These are phyloP conservation scores for Tolypocladium endophyticum DNA, from an alignment of 2,329 filamentous ascomycete genomes.

Conservation along the genomic window DNA sequence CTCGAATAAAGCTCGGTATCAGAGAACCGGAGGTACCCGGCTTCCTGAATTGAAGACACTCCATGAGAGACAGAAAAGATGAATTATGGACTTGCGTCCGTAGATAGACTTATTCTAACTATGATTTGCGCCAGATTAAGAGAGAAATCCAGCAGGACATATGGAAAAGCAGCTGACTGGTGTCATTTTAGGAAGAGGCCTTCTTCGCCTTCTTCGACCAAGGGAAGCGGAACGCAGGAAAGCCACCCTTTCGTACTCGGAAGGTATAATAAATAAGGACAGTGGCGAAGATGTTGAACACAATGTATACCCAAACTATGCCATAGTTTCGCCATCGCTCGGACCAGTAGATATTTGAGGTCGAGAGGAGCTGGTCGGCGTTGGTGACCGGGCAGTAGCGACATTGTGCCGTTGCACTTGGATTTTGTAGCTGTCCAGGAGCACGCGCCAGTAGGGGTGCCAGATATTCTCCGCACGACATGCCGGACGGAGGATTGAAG, in stretches of 20 bases:
- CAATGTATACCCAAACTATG: conserved; percentile 55
- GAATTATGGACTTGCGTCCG: background rate
- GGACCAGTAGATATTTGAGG: conserved; percentile 34
- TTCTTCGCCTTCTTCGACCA: conserved; percentile 6
- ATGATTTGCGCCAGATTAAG: background rate
- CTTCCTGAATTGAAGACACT: background rate
- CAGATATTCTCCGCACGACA: conserved; percentile 56
- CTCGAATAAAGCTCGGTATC: too few species aligned
- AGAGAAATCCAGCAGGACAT: background rate
- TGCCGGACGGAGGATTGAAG: conserved; percentile 52
- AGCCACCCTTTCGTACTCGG: conserved; percentile 33
- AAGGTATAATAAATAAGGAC: conserved; percentile 53
- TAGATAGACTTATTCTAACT: background rate
- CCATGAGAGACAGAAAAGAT: background rate
- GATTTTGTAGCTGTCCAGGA: conserved; percentile 53
- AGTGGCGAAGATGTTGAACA: conserved; percentile 51
- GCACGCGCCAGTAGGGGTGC: conserved; percentile 37
- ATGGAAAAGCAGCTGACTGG: background rate
- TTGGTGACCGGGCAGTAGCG: conserved; percentile 53
- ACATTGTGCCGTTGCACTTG: conserved; percentile 43
- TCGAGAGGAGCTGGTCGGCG: conserved; percentile 50
- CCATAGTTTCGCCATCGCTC: conserved; percentile 62
- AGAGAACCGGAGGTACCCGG: too few species aligned
- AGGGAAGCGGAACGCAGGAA: conserved; percentile 2
- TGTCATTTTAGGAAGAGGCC: background rate